Base-by-base conservation (phyloP, 1,284 basidiomycete genomes). In the Volvariella surrecta region DNA sequence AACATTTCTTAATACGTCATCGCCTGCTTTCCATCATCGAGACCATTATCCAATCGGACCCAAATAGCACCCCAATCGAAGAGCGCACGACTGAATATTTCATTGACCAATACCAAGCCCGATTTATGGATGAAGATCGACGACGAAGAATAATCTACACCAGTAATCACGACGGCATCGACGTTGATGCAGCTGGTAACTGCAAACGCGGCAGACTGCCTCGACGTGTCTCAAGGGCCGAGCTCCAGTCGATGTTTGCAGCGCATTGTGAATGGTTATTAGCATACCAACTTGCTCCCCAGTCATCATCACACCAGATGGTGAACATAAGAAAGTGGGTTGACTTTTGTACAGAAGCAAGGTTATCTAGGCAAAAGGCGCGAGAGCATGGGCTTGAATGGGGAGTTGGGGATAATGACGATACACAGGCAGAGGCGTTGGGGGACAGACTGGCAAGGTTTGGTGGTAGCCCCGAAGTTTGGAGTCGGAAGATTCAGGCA, bases 231-330 rank as follows among this genome's bases (percentile, higher is more conserved):
- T 61, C 72, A 32, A 59, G 46, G 32, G 63, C 70, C 17, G 70
- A 74, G 49, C 54, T 77, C 15, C 52, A 59, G 16, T 62, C 66
- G 3, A 48, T 65, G 4, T 68, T 76, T 45, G 74, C 73, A 13
- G 58, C 61, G 17, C 73, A 78, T 7, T 67, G 66, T 0, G 66
- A 68, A 30, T 79, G 76, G 76, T 48, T 79, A 4, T 53, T 76
- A 32, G 63, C 67, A 2, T 61, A 76, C 32, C 67, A 67, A 42
- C 55, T 60, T 16, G 56, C 54, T 1, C 51, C 59, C 21, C 49
- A 40, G 13, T 50, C 52, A 9, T 49, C 48, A 2, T 44, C 44
- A 3, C 45, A 56, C 7, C 58, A 56, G 32, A 45, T 66, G 24
- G 48, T 79, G 11, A 61, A 75, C 46, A 50, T 73, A 1, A 45